Base-by-base conservation (phyloP, 2,329 filamentous ascomycete genomes). In the Pestalotiopsis fici region DNA sequence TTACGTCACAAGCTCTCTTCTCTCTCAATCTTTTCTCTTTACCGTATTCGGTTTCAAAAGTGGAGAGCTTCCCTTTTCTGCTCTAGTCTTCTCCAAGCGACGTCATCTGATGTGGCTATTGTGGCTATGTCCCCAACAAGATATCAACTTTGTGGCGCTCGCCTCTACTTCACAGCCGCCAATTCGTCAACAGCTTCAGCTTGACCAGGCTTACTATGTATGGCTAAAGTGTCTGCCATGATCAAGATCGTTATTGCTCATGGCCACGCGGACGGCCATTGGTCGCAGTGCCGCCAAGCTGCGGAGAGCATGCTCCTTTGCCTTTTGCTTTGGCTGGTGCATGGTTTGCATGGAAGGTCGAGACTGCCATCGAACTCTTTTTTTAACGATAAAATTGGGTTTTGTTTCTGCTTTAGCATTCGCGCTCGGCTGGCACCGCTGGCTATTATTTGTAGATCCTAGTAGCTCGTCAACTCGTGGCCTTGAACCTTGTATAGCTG, bases 1-100 rank as follows among this genome's bases (percentile, higher is more conserved):
- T 47, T 64, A 64, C 61, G 61, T 64, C 61, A 64, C 61, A 54
- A 31, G 61, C 25, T 50, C 43, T 18, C 39, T 50, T 21, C 21
- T 21, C n/a, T n/a, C n/a, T 50, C 21, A 9, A 7, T 50, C n/a
- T 23, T 50, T n/a, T 21, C 11, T 50, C 43, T 50, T 35, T 50
- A 50, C 43, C 21, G 43, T 21, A 50, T 50, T 50, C 18, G n/a
- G 18, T 23, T 21, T 54, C 2, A 28, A 54, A 56, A 60, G 57
- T 60, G 57, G 57, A 12, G 61, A 54, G 25, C 12, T 27, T 6
- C 31, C 60, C 12, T 25, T 21, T 15, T 21, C 31, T 35, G 31
- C 31, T 7, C 31, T 35, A 35, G 31, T 11, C 31, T 35, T 35
- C 27, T 2, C 12, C 35, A n/a, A 3, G 23, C 37, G 43, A 64